Evolutionary conservation across 345 rosid species (phyloP).

Genomic region (Murraya paniculata): DNA sequence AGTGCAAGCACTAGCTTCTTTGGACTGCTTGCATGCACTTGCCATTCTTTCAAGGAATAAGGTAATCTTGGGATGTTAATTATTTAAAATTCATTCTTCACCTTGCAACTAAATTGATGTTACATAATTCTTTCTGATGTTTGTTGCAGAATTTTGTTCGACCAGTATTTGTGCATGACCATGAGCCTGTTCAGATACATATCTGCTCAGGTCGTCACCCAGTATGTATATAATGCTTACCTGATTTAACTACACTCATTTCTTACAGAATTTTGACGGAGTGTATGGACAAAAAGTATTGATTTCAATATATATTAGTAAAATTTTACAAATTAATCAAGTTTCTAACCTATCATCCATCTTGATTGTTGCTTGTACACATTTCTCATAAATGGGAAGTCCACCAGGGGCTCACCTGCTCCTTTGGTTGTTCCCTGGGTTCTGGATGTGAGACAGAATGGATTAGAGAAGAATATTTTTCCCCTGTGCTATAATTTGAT

Average conservation of each 20-base stretch:
- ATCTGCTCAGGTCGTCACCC: slow-evolving; percentile 87
- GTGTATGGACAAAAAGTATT: background rate
- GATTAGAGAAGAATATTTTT: background rate
- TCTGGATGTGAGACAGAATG: background rate
- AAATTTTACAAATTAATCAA: background rate
- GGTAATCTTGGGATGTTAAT: slow-evolving; percentile 30
- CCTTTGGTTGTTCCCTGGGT: background rate
- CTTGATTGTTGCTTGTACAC: background rate
- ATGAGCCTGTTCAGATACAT: slow-evolving; percentile 69
- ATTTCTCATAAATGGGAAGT: background rate
- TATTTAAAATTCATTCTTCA: slow-evolving; percentile 6
- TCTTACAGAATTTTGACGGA: background rate
- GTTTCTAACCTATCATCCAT: background rate
- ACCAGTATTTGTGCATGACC: slow-evolving; percentile 61
- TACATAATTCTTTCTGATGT: background rate
- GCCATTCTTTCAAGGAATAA: slow-evolving; percentile 79
- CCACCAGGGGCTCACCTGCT: background rate
- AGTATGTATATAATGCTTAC: slow-evolving; percentile 39
- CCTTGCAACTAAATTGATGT: slow-evolving; percentile 15
- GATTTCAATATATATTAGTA: background rate
- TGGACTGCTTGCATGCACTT: slow-evolving; percentile 88
- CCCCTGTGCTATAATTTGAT: background rate
- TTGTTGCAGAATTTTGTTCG: slow-evolving; percentile 68
- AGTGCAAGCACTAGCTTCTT: slow-evolving; percentile 77
- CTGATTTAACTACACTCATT: background rate